phyloP scores from a whole-genome alignment of 2,329 filamentous ascomycete species.

The Diaporthe longicolla region DNA sequence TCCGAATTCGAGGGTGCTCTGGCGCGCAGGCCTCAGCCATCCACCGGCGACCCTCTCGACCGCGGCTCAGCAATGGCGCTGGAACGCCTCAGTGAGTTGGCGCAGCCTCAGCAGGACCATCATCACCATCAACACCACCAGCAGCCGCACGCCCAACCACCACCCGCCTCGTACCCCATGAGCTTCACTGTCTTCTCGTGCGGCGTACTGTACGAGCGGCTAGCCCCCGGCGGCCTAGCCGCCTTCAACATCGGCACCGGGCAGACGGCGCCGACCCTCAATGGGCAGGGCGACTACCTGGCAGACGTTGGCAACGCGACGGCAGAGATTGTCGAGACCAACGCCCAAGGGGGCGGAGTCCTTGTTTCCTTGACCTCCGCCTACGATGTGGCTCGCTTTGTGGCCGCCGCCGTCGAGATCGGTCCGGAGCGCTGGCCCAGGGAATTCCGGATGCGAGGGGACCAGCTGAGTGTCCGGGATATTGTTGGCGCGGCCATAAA shows the following conservation, averaged over 20 bases:
- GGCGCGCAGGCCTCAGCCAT: constrained; percentile 60
- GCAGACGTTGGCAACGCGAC: constrained; percentile 71
- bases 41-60: constrained; percentile 70
- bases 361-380: constrained; percentile 77
- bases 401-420: constrained; percentile 78
- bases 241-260: constrained; percentile 70
- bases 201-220: constrained; percentile 82
- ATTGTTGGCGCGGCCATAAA: constrained; percentile 66
- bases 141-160: constrained; percentile 45
- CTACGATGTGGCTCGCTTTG: constrained; percentile 78
- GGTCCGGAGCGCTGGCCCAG: constrained; percentile 73
- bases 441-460: constrained; percentile 79
- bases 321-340: constrained; percentile 73
- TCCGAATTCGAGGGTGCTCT: constrained; percentile 81
- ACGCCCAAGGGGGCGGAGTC: constrained; percentile 63
- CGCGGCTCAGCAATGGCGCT: constrained; percentile 71
- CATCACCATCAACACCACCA: neutral
- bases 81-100: constrained; percentile 68
- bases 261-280: constrained; percentile 58
- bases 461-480: constrained; percentile 72
- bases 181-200: constrained; percentile 80
- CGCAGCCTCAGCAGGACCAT: constrained; percentile 50
- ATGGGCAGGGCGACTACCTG: constrained; percentile 74
- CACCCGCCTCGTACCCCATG: constrained; percentile 59
- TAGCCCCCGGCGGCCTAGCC: constrained; percentile 76